phyloP scores from a whole-genome alignment of 2,329 filamentous ascomycete genomes.

The Aureobasidium sp. region DNA sequence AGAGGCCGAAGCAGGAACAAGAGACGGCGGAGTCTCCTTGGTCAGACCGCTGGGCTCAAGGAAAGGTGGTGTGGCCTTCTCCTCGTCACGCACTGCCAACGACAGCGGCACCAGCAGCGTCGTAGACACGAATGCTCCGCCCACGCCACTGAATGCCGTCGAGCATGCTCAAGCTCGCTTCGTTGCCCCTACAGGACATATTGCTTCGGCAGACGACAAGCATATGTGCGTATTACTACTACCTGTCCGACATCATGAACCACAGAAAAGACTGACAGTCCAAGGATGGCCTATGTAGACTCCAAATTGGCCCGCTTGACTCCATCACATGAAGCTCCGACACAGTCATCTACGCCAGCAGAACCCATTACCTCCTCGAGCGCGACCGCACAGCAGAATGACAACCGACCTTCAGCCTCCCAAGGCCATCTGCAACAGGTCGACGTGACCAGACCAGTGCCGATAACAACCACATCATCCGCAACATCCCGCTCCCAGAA shows the following conservation, averaged over 20 bases:
- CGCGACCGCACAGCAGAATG: neutral
- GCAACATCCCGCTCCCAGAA: neutral
- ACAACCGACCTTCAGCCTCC: neutral
- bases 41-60: slow-evolving; percentile 46
- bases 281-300: slow-evolving; percentile 81
- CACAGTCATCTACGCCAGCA: neutral
- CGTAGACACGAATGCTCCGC: slow-evolving; percentile 25
- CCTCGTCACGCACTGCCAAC: slow-evolving; percentile 24
- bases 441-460: neutral
- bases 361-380: neutral
- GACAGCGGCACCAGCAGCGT: slow-evolving; percentile 20
- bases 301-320: slow-evolving; percentile 57
- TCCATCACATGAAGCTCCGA: slow-evolving; percentile 12
- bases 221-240: slow-evolving; percentile 62
- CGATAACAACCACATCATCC: neutral
- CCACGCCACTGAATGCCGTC: slow-evolving; percentile 30
- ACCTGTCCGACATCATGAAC: neutral
- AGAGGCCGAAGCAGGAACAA: neutral
- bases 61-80: slow-evolving; percentile 53
- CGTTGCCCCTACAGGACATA: slow-evolving; percentile 62
- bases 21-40: neutral
- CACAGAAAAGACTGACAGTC: slow-evolving; percentile 52
- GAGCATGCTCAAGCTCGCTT: slow-evolving; percentile 52
- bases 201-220: slow-evolving; percentile 57
- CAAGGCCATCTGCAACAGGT: slow-evolving; percentile 10